phyloP scores from a whole-genome alignment of 345 rosid genomes.

The Brassica rapa region DNA sequence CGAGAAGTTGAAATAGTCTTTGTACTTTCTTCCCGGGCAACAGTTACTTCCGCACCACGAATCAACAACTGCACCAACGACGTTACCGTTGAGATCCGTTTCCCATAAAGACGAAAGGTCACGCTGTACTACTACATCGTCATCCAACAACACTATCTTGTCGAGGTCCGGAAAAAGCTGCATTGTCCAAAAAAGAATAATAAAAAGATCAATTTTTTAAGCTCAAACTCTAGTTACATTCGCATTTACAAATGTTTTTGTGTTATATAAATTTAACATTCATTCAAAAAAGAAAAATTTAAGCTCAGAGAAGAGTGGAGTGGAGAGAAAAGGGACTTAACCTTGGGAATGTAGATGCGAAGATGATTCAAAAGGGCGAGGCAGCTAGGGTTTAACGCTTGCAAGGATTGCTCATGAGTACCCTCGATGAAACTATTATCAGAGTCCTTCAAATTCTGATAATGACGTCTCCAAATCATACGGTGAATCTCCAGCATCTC shows the following conservation, averaged over 20 bases:
- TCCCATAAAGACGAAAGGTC: constrained; percentile 86
- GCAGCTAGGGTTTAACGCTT: constrained; percentile 63
- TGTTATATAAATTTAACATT: too few species aligned
- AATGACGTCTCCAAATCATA: constrained; percentile 62
- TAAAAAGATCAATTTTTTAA: constrained; percentile 24
- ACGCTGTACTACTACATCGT: constrained; percentile 84
- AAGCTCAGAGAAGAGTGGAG: background rate
- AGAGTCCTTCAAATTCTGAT: constrained; percentile 57
- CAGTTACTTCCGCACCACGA: constrained; percentile 77
- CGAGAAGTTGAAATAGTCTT: constrained; percentile 86
- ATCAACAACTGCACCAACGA: constrained; percentile 73
- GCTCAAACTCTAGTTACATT: too few species aligned
- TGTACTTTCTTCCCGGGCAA: constrained; percentile 76
- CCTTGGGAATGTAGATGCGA: constrained; percentile 80
- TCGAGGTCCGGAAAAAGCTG: constrained; percentile 95
- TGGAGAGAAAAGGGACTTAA: constrained; percentile 31
- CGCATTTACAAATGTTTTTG: too few species aligned
- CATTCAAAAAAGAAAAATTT: too few species aligned
- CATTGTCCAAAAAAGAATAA: constrained; percentile 42
- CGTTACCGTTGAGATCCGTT: constrained; percentile 70
- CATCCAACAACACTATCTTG: constrained; percentile 89
- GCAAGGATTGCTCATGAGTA: constrained; percentile 45
- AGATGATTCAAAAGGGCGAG: constrained; percentile 82
- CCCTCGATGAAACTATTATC: constrained; percentile 47
- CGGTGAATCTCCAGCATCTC: constrained; percentile 75